phyloP scores from a whole-genome alignment of 352 stramenopile species.

The Phytopythium oedochilum region DNA sequence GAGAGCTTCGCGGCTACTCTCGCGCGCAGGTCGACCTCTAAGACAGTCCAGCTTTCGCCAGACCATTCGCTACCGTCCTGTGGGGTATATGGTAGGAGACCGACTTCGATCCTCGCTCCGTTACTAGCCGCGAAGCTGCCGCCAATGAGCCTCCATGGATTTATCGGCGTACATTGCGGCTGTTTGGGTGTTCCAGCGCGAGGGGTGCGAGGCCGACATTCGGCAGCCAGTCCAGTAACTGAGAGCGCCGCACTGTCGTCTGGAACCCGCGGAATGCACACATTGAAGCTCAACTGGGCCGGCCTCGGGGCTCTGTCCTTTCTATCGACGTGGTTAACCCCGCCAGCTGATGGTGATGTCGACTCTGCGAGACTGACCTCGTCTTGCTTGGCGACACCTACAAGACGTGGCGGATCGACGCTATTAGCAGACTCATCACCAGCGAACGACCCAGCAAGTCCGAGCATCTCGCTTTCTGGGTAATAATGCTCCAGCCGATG shows the following conservation, averaged over 20 bases:
- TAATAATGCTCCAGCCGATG: constrained; percentile 1
- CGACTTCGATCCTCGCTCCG: neutral
- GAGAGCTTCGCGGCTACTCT: constrained; percentile 11
- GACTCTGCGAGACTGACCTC: constrained; percentile 7
- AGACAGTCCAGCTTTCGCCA: neutral
- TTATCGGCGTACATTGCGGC: neutral
- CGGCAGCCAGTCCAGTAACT: neutral
- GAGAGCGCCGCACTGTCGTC: neutral
- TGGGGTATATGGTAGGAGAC: neutral
- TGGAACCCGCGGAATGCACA: neutral
- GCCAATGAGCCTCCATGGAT: neutral
- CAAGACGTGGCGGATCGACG: neutral
- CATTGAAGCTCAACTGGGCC: neutral
- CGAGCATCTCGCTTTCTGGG: neutral
- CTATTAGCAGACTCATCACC: neutral
- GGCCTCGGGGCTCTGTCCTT: neutral
- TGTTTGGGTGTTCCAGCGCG: neutral
- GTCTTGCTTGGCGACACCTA: constrained; percentile 6
- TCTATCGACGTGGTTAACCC: no score
- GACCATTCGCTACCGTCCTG: fast-evolving
- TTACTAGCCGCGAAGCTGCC: neutral
- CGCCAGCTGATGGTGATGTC: neutral
- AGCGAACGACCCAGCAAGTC: neutral
- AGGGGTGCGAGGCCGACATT: neutral
- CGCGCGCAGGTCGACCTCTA: constrained; percentile 17